These are phyloP conservation scores for Trametes coccinea DNA, from an alignment of 768 basidiomycete genomes.

Conservation along the genomic window DNA sequence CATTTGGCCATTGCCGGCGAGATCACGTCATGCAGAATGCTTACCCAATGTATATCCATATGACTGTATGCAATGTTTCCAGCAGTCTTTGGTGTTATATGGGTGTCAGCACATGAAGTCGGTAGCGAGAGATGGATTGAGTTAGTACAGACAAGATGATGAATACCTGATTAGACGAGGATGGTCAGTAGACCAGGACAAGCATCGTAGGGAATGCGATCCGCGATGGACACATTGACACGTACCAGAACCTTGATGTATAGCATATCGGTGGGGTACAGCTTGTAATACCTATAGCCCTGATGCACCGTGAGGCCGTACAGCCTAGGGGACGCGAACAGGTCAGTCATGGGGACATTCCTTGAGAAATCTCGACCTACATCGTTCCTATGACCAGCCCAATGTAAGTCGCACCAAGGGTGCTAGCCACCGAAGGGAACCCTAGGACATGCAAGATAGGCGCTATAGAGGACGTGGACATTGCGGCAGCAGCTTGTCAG, in stretches of 20 bases:
- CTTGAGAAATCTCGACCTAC: neutral
- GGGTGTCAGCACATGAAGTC: too few species aligned
- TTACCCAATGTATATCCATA: conserved; percentile 4
- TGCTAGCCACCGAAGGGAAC: neutral
- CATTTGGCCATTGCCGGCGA: too few species aligned
- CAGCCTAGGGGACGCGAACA: neutral
- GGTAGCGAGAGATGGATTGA: too few species aligned
- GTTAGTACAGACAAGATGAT: neutral
- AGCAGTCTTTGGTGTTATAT: neutral
- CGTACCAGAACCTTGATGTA: neutral
- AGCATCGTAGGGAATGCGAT: too few species aligned
- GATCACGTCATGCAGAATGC: too few species aligned
- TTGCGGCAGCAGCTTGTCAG: too few species aligned
- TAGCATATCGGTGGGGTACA: neutral
- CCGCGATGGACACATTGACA: neutral
- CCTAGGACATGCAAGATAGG: neutral
- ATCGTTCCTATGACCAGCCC: neutral
- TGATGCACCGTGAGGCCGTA: neutral
- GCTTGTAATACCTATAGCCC: neutral
- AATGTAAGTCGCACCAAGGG: neutral
- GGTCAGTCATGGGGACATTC: neutral
- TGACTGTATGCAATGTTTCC: neutral
- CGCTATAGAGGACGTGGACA: neutral
- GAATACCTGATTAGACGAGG: neutral
- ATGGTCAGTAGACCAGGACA: neutral